phyloP scores from a whole-genome alignment of 2,329 filamentous ascomycete genomes.

The Penicillium olsonii region DNA sequence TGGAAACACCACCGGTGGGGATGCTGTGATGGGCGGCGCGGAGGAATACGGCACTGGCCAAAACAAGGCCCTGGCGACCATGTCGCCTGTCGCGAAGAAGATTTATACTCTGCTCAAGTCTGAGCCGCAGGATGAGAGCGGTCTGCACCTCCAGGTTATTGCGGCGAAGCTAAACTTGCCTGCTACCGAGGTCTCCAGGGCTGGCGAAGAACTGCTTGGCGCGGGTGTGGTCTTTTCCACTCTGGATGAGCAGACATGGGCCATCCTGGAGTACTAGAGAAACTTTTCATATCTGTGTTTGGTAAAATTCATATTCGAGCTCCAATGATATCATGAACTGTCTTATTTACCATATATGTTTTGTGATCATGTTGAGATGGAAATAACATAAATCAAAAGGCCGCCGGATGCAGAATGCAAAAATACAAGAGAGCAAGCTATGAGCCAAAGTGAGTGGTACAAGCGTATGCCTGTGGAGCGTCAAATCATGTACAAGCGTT shows the following conservation, averaged over 20 bases:
- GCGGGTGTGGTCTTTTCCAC: conserved; percentile 84
- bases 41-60: conserved; percentile 30
- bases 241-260: conserved; percentile 90
- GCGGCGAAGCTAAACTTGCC: conserved; percentile 66
- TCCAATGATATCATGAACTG: conserved; percentile 30
- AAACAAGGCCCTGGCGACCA: conserved; percentile 45
- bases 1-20: conserved; percentile 46
- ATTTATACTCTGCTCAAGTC: conserved; percentile 71
- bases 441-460: too few relatives aligned
- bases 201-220: conserved; percentile 76
- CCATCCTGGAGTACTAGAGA: conserved; percentile 64
- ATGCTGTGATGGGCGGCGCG: conserved; percentile 36
- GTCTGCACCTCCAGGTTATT: conserved; percentile 78
- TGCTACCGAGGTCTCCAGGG: conserved; percentile 69
- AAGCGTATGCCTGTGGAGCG: background rate
- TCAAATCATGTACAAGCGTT: background rate
- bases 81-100: conserved; percentile 63
- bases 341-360: conserved; percentile 1
- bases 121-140: conserved; percentile 73
- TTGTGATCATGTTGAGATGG: background rate
- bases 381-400: background rate
- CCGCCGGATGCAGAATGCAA: background rate
- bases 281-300: conserved; percentile 32
- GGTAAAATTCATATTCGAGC: conserved; percentile 10
- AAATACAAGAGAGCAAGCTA: background rate